Percentiles rank a stretch among this genome's conserved stretches.
phyloP scores from a whole-genome alignment of 805 yeast genomes.

The Pichia thaimueangensis region DNA sequence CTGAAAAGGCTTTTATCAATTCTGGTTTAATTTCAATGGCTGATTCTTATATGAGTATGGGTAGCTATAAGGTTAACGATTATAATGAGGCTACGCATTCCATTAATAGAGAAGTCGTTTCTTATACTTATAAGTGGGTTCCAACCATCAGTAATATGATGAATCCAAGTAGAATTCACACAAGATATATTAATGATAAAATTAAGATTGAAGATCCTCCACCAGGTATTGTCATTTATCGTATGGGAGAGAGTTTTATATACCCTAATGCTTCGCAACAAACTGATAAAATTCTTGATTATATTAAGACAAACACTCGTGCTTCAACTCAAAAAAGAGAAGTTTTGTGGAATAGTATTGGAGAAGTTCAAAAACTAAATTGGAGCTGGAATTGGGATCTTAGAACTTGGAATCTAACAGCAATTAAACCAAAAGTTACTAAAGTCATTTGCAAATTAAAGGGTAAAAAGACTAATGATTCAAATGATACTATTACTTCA shows the following conservation, averaged over 20 bases:
- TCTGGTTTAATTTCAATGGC: conserved; percentile 10
- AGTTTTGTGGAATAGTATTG: conserved; percentile 9
- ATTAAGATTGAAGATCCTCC: conserved; percentile 70
- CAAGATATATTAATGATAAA: conserved; percentile 42
- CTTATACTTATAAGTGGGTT: conserved; percentile 48
- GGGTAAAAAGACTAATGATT: no score
- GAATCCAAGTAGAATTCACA: conserved; percentile 24
- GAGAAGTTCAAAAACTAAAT: background rate
- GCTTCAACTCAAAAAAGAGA: conserved; percentile 52
- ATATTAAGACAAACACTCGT: conserved; percentile 43
- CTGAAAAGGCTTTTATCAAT: conserved; percentile 10
- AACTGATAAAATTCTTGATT: conserved; percentile 60
- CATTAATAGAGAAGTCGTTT: background rate
- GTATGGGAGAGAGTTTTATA: conserved; percentile 73
- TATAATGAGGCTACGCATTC: conserved; percentile 4
- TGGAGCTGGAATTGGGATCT: conserved; percentile 5
- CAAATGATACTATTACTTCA: no score
- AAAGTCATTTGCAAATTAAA: conserved; percentile 17
- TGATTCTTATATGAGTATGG: conserved; percentile 8
- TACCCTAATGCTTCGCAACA: conserved; percentile 76
- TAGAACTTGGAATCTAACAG: background rate
- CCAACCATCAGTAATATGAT: conserved; percentile 40
- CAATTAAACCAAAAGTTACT: background rate
- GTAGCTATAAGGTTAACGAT: conserved; percentile 36
- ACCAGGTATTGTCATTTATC: conserved; percentile 80